Evolutionary conservation across 1,139 yeast genomes (phyloP), one percentile per base, ranked within the genome.

Genomic region (Candida gigantensis): DNA sequence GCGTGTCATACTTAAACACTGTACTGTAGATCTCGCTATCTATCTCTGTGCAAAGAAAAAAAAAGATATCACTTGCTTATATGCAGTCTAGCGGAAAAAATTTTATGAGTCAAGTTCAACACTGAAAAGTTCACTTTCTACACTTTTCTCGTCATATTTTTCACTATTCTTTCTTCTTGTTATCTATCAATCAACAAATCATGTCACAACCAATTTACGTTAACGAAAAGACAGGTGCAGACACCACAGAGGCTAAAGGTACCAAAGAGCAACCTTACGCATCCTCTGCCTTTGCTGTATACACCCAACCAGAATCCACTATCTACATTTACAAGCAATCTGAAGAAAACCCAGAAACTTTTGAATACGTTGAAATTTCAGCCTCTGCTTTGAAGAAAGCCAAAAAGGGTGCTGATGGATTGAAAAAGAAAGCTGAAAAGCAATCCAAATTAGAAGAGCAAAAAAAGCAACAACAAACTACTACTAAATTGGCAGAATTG

Each of bases 331-430:
- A 71, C 66, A 87, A 87, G 60, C 79, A 77, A 45, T 69, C 68
- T 24, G 84, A 77, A 38, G 89, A 79, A 19, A 38, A 41, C 8
- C 18, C 18, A 6, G 30, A 69, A 41, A 75, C 72, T 43, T 74
- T 60, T 40, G 81, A 62, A 25, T 94, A 78, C 60, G 76, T 70
- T 48, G 92, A 84, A 52, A 89, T 94, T 53, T 74, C 92, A n/a
- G 89, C 96, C 4, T 81, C 95, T 35, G 97, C 96, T 5, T 70
- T 90, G 57, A 94, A 94, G 69, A 92, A 90, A 67, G 97, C 98
- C 52, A 87, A 87, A 65, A 94, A 94, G 63, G 97, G 96, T 41
- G 92, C 86, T 44, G 97, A 90, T 28, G 92, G 95, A 5, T 69
- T 92, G 49, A 87, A 79, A 65, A 92, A 90, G 70, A 94, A 90